Conservation (phyloP, 371 early-diverging fungal genomes). For the Rhizopus microsporus region DNA sequence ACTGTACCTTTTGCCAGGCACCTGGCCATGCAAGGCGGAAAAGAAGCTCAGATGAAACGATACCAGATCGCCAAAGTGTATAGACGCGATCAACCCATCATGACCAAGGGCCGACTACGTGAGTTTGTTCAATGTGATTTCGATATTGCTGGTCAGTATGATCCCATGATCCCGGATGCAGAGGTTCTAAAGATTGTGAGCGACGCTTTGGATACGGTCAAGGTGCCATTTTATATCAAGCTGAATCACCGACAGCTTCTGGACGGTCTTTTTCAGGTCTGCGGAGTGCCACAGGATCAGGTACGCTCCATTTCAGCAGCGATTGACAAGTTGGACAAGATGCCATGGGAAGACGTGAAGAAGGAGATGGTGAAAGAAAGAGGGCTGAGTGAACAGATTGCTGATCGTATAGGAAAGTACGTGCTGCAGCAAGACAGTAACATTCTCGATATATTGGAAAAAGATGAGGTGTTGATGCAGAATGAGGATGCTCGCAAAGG, state of each 20-base stretch:
- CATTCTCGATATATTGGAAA: slow-evolving; percentile 65
- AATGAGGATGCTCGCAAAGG: slow-evolving; percentile 83
- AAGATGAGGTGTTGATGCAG: slow-evolving; percentile 59
- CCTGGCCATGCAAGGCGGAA: slow-evolving; percentile 89
- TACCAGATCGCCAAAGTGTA: slow-evolving; percentile 99
- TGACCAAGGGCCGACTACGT: slow-evolving; percentile 97
- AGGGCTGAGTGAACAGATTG: slow-evolving; percentile 74
- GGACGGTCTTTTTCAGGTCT: slow-evolving; percentile 93
- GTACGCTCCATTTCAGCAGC: slow-evolving; percentile 95
- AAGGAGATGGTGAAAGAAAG: slow-evolving; percentile 93
- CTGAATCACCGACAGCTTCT: slow-evolving; percentile 97
- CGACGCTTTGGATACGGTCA: slow-evolving; percentile 77
- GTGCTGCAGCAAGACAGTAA: slow-evolving; percentile 61
- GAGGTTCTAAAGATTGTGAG: slow-evolving; percentile 86
- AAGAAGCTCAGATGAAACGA: slow-evolving; percentile 85
- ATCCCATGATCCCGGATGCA: slow-evolving; percentile 97
- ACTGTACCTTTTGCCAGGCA: slow-evolving; percentile 99
- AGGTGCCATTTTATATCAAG: slow-evolving; percentile 85
- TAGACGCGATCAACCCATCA: slow-evolving; percentile 98
- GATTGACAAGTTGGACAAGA: slow-evolving; percentile 99
- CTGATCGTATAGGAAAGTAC: slow-evolving; percentile 89
- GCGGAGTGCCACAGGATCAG: slow-evolving; percentile 88
- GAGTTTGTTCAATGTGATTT: slow-evolving; percentile 99
- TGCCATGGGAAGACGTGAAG: slow-evolving; percentile 91
- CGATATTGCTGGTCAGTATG: slow-evolving; percentile 97